Percentiles rank a stretch among this genome's conserved stretches.
These are phyloP conservation scores for Starmerella powellii DNA, from an alignment of 805 yeast species.

Conservation along the genomic window DNA sequence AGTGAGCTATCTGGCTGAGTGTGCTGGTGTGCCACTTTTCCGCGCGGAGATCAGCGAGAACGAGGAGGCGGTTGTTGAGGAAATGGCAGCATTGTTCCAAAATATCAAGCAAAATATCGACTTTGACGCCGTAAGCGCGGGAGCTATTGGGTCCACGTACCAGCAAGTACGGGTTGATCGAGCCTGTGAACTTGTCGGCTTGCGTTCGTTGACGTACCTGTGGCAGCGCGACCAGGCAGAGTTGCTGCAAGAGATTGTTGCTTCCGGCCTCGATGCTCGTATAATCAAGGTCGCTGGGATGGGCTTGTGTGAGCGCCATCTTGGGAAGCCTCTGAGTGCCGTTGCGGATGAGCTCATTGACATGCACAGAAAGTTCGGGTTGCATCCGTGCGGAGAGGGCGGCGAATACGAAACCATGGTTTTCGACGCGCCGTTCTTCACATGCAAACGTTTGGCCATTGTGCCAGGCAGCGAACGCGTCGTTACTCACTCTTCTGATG, in stretches of 20 bases:
- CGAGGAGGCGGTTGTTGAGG: conserved; percentile 76
- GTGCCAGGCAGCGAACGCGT: conserved; percentile 29
- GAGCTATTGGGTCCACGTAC: conserved; percentile 91
- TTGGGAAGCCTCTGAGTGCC: conserved; percentile 57
- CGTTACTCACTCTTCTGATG: conserved; percentile 42
- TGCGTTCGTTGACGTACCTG: conserved; percentile 60
- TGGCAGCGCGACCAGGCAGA: conserved; percentile 85
- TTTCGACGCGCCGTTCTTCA: conserved; percentile 78
- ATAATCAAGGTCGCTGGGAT: conserved; percentile 87
- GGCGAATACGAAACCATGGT: conserved; percentile 96
- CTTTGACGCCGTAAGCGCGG: conserved; percentile 78
- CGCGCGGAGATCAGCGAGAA: conserved; percentile 59
- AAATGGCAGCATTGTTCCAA: conserved; percentile 45
- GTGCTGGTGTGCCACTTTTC: conserved; percentile 71
- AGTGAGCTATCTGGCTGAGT: conserved; percentile 49
- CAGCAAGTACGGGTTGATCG: conserved; percentile 89
- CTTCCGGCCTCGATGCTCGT: conserved; percentile 59
- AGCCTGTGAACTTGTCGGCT: conserved; percentile 63
- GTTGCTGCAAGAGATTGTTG: conserved; percentile 71
- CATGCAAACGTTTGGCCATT: conserved; percentile 35
- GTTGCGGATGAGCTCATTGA: conserved; percentile 43
- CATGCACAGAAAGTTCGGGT: conserved; percentile 56
- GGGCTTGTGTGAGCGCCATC: conserved; percentile 55
- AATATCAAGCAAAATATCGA: conserved; percentile 51
- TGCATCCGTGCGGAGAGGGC: conserved; percentile 97